A percentile compares a stretch with the other conserved stretches of the same genome.
Conservation (phyloP, 73 alveolate genomes). For the Paramecium caudatum region DNA sequence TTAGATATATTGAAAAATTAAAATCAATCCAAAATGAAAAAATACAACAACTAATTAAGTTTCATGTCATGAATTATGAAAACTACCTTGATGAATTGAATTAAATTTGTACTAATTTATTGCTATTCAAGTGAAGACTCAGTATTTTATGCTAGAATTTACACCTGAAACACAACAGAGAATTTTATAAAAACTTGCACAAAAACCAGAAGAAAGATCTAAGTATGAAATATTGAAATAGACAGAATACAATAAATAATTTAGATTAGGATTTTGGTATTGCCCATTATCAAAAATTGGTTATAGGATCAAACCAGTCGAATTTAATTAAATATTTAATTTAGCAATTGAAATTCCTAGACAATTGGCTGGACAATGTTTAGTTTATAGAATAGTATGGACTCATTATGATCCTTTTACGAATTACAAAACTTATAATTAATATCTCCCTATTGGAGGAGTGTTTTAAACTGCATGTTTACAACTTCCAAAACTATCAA, state of each 20-base stretch:
- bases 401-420: constrained; percentile 14
- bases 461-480: background rate
- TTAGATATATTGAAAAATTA: constrained; percentile 23
- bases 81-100: constrained; percentile 19
- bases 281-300: constrained; percentile 40
- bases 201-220: constrained; percentile 39
- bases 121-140: background rate
- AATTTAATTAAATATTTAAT: background rate
- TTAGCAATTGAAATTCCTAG: constrained; percentile 26
- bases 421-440: background rate
- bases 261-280: constrained; percentile 41
- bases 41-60: background rate
- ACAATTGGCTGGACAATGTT: constrained; percentile 13
- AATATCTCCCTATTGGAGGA: constrained; percentile 50
- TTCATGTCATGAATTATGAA: background rate
- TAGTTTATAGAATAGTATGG: constrained; percentile 13
- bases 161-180: constrained; percentile 13
- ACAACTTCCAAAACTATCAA: constrained; percentile 30
- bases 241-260: background rate
- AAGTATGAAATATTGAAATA: constrained; percentile 49
- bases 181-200: constrained; percentile 32
- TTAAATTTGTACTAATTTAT: constrained; percentile 32
- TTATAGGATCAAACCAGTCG: constrained; percentile 46
- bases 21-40: background rate
- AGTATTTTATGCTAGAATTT: constrained; percentile 46